Evolutionary conservation across 2,329 filamentous ascomycete species (phyloP), one percentile per base, ranked within the genome.

Genomic region (Ascochyta clinopodiicola): DNA sequence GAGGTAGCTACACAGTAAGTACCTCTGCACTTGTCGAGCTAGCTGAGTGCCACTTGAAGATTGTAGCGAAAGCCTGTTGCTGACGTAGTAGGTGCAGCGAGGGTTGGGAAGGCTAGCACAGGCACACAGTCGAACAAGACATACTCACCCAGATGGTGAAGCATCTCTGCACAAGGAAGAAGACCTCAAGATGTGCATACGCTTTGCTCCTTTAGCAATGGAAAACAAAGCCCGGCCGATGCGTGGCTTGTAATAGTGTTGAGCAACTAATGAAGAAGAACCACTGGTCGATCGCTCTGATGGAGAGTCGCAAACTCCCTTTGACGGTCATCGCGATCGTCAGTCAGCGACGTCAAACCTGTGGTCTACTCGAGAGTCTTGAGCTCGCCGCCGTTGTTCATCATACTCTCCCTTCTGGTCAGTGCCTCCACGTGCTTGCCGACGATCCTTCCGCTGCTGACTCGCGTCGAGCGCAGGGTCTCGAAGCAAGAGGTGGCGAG

Each of bases 381-480:
- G 36, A 36, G 36, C 45, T 56, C 46, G 37, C 39, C n/a, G 17
- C 44, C 29, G 40, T 39, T 32, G 24, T 37, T 17, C 24, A 45
- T 49, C 45, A 9, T 46, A 36, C 45, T 50, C 35, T 32, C 29
- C 25, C 22, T 45, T 31, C 8, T 36, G 36, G 53, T 56, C 53
- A 51, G 44, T 56, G 52, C 43, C 47, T 51, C 48, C 48, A 57
- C 53, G 53, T 57, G 53, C 53, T 51, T 56, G 46, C 46, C 25
- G 52, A 46, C 52, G 52, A 56, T 56, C 52, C 12, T 38, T 46
- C 24, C 31, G 43, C 46, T 38, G 32, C 35, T 51, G 52, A 56
- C 52, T 56, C 52, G 52, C 46, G 22, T 47, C 10, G 22, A 24
- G 22, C 24, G 46, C 37, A 56, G 38, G 53, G 43, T 51, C 31